Conservation (phyloP, 345 rosid genomes). For the Erucastrum elatum region DNA sequence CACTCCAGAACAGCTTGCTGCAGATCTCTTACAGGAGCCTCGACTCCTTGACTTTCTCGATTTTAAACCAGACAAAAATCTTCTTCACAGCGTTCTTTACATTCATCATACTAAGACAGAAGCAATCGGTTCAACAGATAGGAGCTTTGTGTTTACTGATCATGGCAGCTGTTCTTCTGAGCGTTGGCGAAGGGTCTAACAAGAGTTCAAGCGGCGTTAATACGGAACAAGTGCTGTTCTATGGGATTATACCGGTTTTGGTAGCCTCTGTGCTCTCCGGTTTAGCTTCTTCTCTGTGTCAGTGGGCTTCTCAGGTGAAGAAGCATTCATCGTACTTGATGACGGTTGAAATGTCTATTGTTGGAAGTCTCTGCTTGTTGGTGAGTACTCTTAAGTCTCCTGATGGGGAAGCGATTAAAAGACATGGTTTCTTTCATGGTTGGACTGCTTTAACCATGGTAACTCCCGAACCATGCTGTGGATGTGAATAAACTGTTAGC, state of each 20-base stretch:
- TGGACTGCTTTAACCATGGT: conserved; percentile 85
- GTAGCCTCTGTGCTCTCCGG: conserved; percentile 97
- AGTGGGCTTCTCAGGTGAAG: conserved; percentile 97
- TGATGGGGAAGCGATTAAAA: conserved; percentile 88
- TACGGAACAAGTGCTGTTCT: conserved; percentile 70
- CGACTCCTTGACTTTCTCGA: conserved; percentile 91
- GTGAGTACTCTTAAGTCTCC: conserved; percentile 85
- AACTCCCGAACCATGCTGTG: not conserved
- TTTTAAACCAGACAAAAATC: conserved; percentile 93
- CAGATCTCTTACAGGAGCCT: conserved; percentile 97
- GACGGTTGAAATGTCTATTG: conserved; percentile 96
- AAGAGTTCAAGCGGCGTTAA: conserved; percentile 52
- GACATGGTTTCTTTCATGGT: conserved; percentile 81
- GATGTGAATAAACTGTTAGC: not conserved
- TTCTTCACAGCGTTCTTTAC: conserved; percentile 91
- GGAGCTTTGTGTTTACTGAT: conserved; percentile 85
- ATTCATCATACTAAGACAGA: conserved; percentile 81
- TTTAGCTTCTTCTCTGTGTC: conserved; percentile 91
- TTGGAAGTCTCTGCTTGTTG: conserved; percentile 89
- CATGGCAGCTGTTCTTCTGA: conserved; percentile 86
- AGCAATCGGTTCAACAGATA: conserved; percentile 85
- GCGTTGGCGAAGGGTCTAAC: conserved; percentile 94
- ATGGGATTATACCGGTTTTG: conserved; percentile 89
- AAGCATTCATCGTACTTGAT: conserved; percentile 92
- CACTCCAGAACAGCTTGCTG: conserved; percentile 94